Evolutionary conservation across 164 flowering plant species (phyloP), one percentile per base, ranked within the genome.

Genomic region (Protea cynaroides): DNA sequence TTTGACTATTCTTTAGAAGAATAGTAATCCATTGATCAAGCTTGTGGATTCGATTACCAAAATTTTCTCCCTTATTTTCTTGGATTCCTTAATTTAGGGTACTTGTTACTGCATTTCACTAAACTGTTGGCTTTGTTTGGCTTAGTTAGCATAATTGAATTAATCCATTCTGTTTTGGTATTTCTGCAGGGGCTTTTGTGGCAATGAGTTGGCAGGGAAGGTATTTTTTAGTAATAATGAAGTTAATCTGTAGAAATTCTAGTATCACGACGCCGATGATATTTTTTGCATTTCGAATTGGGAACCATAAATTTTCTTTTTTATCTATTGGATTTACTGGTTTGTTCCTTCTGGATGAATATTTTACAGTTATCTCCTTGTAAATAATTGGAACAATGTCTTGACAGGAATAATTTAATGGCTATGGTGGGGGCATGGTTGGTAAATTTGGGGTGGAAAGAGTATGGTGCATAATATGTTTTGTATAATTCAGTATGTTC

Each of bases 191-290:
- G 70, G 64, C 51, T 89, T 89, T 69, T 72, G 74, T 74, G 83
- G 83, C n/a, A 82, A 64, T 56, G 96, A 89, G 25, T 66, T 71
- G 71, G 57, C 74, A 34, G 84, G 85, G 8, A 90, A 87, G 96
- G 98, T 89, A 83, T 25, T 60, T 59, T 56, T 38, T 12, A 53
- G 4, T 61, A 17, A 15, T 56, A 34, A 61, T 14, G 18, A 15
- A 3, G 13, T 21, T n/a, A 23, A 47, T 69, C 51, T 36, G 25
- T 58, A 29, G 2, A 29, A 29, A 3, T 29, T 29, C 34, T 29
- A 29, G 34, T 25, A 3, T 15, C 18, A 29, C 22, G 52, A 25
- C 7, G 22, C 24, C 36, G 24, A 24, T 24, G 6, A 15, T 57
- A 10, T 49, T 25, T 25, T n/a, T 17, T 49, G 56, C 5, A 6